Evolutionary conservation across 2,329 filamentous ascomycete species (phyloP).

Genomic region (Nemania diffusa): DNA sequence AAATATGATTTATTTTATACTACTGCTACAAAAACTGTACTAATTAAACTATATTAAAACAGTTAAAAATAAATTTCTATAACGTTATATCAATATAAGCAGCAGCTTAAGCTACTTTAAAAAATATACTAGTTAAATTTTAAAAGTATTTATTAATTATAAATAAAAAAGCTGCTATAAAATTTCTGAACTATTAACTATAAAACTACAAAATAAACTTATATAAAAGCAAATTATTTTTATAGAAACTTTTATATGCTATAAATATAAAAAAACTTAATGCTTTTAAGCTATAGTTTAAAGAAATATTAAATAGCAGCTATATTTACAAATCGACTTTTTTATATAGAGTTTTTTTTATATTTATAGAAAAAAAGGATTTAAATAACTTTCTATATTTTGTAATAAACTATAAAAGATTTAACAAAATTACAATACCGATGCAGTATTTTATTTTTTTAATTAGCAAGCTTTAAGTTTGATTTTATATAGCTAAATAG

Average conservation of each 20-base stretch:
- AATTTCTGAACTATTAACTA: neutral
- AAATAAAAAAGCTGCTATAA: neutral
- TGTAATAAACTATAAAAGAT: neutral
- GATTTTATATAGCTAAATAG: neutral
- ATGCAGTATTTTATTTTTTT: constrained; percentile 6
- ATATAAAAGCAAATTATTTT: too few relatives aligned
- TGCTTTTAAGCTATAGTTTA: neutral
- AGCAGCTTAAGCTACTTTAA: neutral
- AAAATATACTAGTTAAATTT: neutral
- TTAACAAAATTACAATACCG: neutral
- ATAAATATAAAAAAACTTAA: neutral
- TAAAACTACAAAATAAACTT: constrained; percentile 2
- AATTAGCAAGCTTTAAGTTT: neutral
- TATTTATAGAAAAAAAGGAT: too few relatives aligned
- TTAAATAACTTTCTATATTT: neutral
- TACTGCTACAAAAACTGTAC: too few relatives aligned
- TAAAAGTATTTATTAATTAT: constrained; percentile 4
- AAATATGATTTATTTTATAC: too few relatives aligned
- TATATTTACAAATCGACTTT: too few relatives aligned
- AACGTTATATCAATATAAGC: neutral
- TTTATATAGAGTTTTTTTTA: too few relatives aligned
- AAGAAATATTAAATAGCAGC: constrained; percentile 1
- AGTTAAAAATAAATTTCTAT: neutral
- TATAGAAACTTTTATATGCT: neutral
- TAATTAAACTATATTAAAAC: too few relatives aligned